Base-by-base conservation (phyloP, 768 basidiomycete genomes). In the Boletus patriciae region DNA sequence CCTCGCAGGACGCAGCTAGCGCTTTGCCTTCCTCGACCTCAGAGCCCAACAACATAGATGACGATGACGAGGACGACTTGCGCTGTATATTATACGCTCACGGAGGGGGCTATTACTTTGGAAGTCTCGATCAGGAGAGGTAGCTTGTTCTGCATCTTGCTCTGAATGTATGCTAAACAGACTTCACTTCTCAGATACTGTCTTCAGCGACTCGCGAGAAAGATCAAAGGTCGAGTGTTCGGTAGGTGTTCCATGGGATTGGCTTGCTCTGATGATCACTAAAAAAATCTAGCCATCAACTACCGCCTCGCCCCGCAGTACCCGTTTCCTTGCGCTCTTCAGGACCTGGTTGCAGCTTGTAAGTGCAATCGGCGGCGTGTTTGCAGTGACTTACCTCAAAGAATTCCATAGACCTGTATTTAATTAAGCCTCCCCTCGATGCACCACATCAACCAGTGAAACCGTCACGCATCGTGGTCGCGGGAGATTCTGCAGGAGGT, bases 271-370 rank as follows among this genome's bases (percentile, higher is more conserved):
- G 10, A 40, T 55, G 21, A 60, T 47, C n/a, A 37, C 51, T 41
- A 29, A 73, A 52, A 62, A 64, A 61, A 49, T 33, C 12, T 57
- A 90, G 88, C 88, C 55, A 78, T 92, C 52, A 88, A 89, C 60
- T 92, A 92, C 65, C 82, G 89, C 38, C 82, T 95, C n/a, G 90
- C 95, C 15, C 96, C 96, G 0, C 96, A 98, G 73, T 98, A 96
- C 64, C 96, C 96, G 2, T 98, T 97, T 69, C 96, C 96, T 15
- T 93, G 92, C 61, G 92, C 88, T 1, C 73, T 98, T 8, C 94
- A 97, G 64, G 96, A 98, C 70, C 76, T 86, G 34, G 67, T 98
- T 12, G 91, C 96, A 3, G 87, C 94, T 9, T 98, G 91, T 92
- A 63, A 62, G 85, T 70, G 2, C 8, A 10, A 25, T 27, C 38